Evolutionary conservation across 176 grass and related monocot species (phyloP), one percentile per base, ranked within the genome.

Genomic region (Canna indica): DNA sequence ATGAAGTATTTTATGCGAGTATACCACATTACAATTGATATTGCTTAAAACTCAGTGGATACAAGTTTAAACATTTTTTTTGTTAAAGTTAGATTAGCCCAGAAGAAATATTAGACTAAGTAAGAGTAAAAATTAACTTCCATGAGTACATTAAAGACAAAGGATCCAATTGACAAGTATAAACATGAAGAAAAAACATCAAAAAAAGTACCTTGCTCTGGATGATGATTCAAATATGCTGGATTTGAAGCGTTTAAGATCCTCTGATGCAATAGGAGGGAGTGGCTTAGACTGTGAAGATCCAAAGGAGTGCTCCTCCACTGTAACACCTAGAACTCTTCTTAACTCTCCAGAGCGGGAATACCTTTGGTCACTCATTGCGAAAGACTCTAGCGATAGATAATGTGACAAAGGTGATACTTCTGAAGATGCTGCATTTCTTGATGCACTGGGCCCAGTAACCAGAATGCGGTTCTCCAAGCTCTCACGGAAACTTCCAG

Each of bases 241-340:
- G 47, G 64, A 64, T 47, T 86, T 89, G 74, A 90, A 79, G 65
- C 87, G 82, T 72, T 80, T 83, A 46, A 95, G 71, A 47, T 91
- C 91, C 22, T 91, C 87, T 0, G 73, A 31, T 22, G 72, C 75
- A 35, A 72, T 71, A 65, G 35, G 64, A 3, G 84, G 69, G 42
- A 76, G 68, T 36, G 68, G 73, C 77, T 83, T 92, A 31, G 81
- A 84, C 46, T 81, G 75, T 75, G 66, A 58, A 14, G 69, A 47
- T 41, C 73, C 75, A 69, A 83, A 81, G 26, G 76, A 22, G 67
- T 88, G 77, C 45, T 91, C 91, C 36, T 85, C 85, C 12, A 82
- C 60, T 18, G 81, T 69, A 70, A 78, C 17, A 33, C 77, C 75
- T 30, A 95, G 85, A 39, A 84, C 77, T 53, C 91, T 71, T 73